These are phyloP conservation scores for Phytophthora fragariaefolia DNA, from an alignment of 352 stramenopile species.

Conservation along the genomic window DNA sequence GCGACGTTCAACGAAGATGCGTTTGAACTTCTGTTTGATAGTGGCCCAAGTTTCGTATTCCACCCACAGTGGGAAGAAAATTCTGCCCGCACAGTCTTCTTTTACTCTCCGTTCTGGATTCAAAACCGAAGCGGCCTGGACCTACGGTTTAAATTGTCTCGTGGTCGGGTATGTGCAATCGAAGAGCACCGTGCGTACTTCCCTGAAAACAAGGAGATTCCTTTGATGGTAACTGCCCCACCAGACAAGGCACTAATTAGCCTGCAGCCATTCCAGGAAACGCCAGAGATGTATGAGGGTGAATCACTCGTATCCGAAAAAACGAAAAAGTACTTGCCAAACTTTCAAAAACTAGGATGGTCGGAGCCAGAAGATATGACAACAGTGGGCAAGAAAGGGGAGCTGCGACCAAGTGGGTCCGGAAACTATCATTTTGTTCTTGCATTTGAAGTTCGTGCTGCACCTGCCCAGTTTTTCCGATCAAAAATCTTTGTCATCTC, in stretches of 20 bases:
- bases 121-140: conserved; percentile 86
- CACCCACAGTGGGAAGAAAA: conserved; percentile 75
- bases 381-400: conserved; percentile 77
- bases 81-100: conserved; percentile 59
- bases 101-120: conserved; percentile 87
- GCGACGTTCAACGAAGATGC: conserved; percentile 54
- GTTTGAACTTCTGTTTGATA: conserved; percentile 71
- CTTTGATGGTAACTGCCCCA: conserved; percentile 67
- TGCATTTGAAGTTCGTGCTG: conserved; percentile 81
- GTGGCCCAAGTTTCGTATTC: conserved; percentile 69
- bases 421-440: conserved; percentile 76
- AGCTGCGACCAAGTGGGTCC: conserved; percentile 54
- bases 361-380: conserved; percentile 76
- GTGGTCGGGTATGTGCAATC: conserved; percentile 60
- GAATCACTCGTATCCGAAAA: conserved; percentile 54
- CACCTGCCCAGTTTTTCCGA: conserved; percentile 80
- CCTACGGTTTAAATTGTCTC: conserved; percentile 65
- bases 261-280: conserved; percentile 77
- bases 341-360: conserved; percentile 77
- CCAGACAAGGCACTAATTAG: conserved; percentile 70
- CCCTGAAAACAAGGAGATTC: conserved; percentile 62
- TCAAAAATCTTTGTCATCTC: conserved; percentile 86
- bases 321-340: conserved; percentile 77
- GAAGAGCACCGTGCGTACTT: conserved; percentile 83
- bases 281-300: conserved; percentile 54